Evolutionary conservation across 2,329 filamentous ascomycete genomes (phyloP), one percentile per base, ranked within the genome.

Genomic region (Clonostachys sp.): DNA sequence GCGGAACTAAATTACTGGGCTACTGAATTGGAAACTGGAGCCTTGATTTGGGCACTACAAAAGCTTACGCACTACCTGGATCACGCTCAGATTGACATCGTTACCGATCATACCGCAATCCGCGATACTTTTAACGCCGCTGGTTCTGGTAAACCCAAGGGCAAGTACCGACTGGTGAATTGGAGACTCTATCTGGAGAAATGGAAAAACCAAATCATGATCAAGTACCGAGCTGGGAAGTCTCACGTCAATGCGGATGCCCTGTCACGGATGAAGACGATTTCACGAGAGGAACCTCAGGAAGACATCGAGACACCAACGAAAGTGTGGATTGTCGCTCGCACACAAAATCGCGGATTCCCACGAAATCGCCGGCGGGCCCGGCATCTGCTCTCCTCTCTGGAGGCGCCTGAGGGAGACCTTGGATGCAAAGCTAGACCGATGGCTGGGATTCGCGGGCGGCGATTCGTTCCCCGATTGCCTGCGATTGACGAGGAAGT

Each of bases 171-270:
- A 13, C n/a, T 13, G n/a, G n/a, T 38, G 3, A 38, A 38, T 38
- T 13, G n/a, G 12, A 38, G 35, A 5, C n/a, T 38, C 5, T 38
- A 38, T 4, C 5, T 38, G n/a, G n/a, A 13, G 5, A 13, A 38
- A 4, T 38, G 12, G n/a, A 38, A 38, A 5, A 16, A 38, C 4
- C n/a, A 13, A 38, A 38, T 38, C 35, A 18, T 38, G n/a, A 38
- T 38, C n/a, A 38, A 13, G 5, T 38, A 38, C 5, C n/a, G n/a
- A 1, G 33, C 39, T 9, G 53, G 54, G 0, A 73, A 51, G 24
- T 72, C 61, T 2, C 49, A 42, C 0, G 71, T 48, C 1, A 73
- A 48, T 1, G 61, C 58, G 6, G 57, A 44, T 0, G 72, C 52
- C 24, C 72, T 73, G 3, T 18, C 18, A 3, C 3, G 18, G 18